Evolutionary conservation across 768 basidiomycete genomes (phyloP), one percentile per base, ranked within the genome.

Genomic region (Hydnomerulius pinastri): DNA sequence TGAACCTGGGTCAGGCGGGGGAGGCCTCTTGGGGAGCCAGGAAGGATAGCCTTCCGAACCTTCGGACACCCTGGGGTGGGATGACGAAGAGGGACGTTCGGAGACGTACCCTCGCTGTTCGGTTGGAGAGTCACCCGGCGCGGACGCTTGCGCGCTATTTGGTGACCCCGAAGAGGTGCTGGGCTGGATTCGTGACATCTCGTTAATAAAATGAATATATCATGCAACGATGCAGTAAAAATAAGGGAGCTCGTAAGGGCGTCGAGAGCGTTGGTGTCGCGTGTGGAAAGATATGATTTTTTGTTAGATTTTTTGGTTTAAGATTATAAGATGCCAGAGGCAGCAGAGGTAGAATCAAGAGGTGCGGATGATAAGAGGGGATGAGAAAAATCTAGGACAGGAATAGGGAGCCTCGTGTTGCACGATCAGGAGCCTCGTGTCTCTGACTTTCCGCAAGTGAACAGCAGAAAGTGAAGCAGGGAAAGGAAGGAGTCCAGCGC

Each of bases 1-100:
- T 9, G 86, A 87, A 4, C 79, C 79, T 3, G 91, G 90, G 7
- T 81, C 81, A 0, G 90, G 90, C 1, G 82, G 87, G 13, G 83
- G 83, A 2, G 91, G 90, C 12, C 90, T 78, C 51, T 74, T 81
- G 15, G 90, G 90, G 1, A 92, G 82, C 90, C 90, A 92, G 20
- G 87, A 85, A 3, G 90, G 90, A 64, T 92, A 92, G 12, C 84
- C 84, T 56, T 88, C 87, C 15, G 78, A 78, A 44, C 68, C 57
- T 58, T 81, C 78, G 44, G 67, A 72, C 2, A 49, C 28, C 49
- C 67, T 61, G 8, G 68, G 65, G 13, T 68, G 67, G 43, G 69
- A 61, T 1, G 70, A 71, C 33, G 71, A 64, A 11, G 68, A 72
- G 1, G 71, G 71, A 3, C 61, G 69, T 20, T 69, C 67, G 46